Percentiles rank a stretch among this genome's conserved stretches.
Evolutionary conservation across 495 filamentous ascomycete genomes (phyloP).

Genomic region (Penicillium malachiteum): DNA sequence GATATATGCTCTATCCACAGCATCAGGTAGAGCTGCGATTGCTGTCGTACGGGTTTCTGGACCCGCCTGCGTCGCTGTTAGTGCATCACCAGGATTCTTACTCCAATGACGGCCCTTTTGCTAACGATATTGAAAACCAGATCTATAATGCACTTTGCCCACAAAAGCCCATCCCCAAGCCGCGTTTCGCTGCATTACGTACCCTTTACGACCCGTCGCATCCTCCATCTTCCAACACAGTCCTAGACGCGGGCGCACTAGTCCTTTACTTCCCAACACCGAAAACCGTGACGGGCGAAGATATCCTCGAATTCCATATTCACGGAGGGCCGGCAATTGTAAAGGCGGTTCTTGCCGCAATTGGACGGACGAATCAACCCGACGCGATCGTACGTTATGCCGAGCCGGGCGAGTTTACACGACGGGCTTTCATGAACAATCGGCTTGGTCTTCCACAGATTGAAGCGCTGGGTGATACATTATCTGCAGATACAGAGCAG

Average conservation of each 20-base stretch:
- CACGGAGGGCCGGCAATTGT: constrained; percentile 91
- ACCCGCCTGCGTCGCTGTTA: constrained; percentile 66
- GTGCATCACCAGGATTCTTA: constrained; percentile 19
- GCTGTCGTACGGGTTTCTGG: constrained; percentile 90
- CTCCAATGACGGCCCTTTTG: neutral
- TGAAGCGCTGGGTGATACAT: constrained; percentile 81
- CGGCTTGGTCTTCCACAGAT: constrained; percentile 89
- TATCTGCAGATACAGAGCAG: constrained; percentile 89
- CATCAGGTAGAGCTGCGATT: constrained; percentile 82
- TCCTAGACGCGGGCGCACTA: constrained; percentile 80
- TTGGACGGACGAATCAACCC: constrained; percentile 47
- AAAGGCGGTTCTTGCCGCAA: constrained; percentile 77
- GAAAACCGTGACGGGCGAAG: constrained; percentile 85
- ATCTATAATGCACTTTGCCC: constrained; percentile 80
- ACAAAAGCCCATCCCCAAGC: constrained; percentile 56
- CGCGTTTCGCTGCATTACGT: constrained; percentile 74
- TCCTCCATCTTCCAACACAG: constrained; percentile 28
- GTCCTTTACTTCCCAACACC: constrained; percentile 87
- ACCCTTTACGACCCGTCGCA: constrained; percentile 67
- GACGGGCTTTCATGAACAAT: constrained; percentile 84
- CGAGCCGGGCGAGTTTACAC: constrained; percentile 94
- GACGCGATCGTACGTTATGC: constrained; percentile 71
- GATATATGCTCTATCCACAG: constrained; percentile 91
- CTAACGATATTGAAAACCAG: constrained; percentile 36
- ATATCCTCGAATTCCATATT: constrained; percentile 87